Base-by-base conservation (phyloP, 352 stramenopile species). In the Phytophthora macrochlamydospora region DNA sequence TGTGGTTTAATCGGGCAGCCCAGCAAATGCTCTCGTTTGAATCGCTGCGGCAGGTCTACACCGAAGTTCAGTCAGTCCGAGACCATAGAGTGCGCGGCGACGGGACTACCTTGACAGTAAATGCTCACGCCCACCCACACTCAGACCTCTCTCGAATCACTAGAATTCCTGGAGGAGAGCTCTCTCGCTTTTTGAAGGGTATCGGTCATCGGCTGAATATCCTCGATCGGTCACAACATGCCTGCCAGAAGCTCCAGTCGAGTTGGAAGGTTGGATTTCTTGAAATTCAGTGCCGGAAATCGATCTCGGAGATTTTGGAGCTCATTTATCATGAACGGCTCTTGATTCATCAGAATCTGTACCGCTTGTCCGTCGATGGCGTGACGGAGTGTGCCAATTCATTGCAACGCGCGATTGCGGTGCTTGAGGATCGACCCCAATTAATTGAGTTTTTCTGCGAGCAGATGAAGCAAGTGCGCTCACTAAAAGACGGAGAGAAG, bases 231-330 rank as follows among this genome's bases (percentile, higher is more conserved):
- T 88, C 80, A 0, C 80, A 91, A 35, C 78, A 89, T 38, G 69
- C 80, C 0, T 88, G 82, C 30, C 78, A 88, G 48, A 91, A 91
- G 35, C 68, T 88, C 24, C 82, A 88, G 30, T 78, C 78, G 3
- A 91, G 76, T 44, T 91, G 81, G 81, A 90, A 81, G 51, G 79
- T 91, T 7, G 81, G 81, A 7, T 93, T 93, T 64, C 63, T 93
- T 1, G 85, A 93, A 59, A 81, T 93, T 54, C 82, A 91, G 37
- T 93, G 85, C 35, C 81, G 81, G 0, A 67, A 70, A 3, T 82
- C 84, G 1, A 77, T 93, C 24, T 75, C 69, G 4, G 82, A 91
- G 31, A 78, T 91, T 43, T 54, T 85, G n/a, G 81, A 93, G 3
- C 51, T 83, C 3, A 87, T 91, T 66, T 63, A 56, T 33, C 48